Conservation (phyloP, 2,329 filamentous ascomycete species). For the Alternaria viburni region DNA sequence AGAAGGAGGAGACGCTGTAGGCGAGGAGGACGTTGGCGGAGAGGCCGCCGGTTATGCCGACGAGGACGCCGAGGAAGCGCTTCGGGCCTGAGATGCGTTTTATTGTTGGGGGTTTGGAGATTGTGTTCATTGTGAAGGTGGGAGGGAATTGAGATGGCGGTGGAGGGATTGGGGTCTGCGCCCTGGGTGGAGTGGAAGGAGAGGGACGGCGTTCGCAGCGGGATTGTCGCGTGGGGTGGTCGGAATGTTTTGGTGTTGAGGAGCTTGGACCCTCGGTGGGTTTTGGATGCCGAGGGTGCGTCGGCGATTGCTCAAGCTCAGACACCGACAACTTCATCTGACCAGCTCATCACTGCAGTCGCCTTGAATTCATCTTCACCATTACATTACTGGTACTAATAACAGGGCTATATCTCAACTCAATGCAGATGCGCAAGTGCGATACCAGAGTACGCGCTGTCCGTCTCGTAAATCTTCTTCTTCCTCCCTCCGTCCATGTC, state of each 20-base stretch:
- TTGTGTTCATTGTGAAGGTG: too few relatives aligned
- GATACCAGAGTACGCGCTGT: constrained; percentile 21
- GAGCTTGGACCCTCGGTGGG: constrained; percentile 21
- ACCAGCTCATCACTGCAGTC: not conserved
- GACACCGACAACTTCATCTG: not conserved
- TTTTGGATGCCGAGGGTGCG: constrained; percentile 16
- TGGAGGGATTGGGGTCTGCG: not conserved
- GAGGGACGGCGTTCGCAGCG: not conserved
- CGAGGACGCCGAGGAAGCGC: constrained; percentile 39
- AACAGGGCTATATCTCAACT: not conserved
- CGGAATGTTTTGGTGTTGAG: constrained; percentile 11
- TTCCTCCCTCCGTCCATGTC: constrained; percentile 20
- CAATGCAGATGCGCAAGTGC: constrained; percentile 13
- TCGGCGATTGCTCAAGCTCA: constrained; percentile 3
- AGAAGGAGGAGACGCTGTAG: constrained; percentile 45
- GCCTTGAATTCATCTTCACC: not conserved
- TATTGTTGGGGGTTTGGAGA: constrained; percentile 40
- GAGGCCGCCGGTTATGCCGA: constrained; percentile 40
- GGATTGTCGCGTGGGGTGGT: not conserved
- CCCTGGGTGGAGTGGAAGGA: not conserved
- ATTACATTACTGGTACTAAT: not conserved
- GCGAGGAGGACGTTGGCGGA: constrained; percentile 39
- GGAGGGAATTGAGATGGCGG: too few relatives aligned
- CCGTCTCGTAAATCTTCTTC: constrained; percentile 19
- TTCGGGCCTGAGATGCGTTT: constrained; percentile 37